Percentiles rank a stretch among this genome's conserved stretches.
phyloP scores from a whole-genome alignment of 257 asterid genomes.

The Eucommia ulmoides region DNA sequence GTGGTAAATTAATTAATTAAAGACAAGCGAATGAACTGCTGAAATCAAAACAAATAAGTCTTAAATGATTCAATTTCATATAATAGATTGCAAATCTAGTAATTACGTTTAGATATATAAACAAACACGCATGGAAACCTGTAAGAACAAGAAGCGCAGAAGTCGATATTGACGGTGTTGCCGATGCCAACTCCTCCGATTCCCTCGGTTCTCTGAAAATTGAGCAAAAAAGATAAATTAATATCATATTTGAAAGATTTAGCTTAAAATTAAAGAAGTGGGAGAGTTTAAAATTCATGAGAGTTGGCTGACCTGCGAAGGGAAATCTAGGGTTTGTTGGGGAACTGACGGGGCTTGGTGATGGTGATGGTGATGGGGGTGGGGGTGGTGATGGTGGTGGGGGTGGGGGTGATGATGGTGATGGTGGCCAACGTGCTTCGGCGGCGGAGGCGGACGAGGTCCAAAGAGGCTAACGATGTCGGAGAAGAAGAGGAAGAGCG shows the following conservation, averaged over 20 bases:
- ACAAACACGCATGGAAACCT: no score
- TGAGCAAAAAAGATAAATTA: conserved; percentile 6
- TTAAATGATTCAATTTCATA: no score
- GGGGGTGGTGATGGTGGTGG: no score
- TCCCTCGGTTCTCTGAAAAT: conserved; percentile 51
- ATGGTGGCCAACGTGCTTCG: conserved; percentile 14
- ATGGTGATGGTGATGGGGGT: no score
- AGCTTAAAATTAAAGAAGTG: not conserved
- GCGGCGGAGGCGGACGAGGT: conserved; percentile 30
- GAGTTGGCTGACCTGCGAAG: conserved; percentile 51
- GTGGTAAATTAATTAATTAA: no score
- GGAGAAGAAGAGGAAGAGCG: conserved; percentile 76
- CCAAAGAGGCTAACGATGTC: conserved; percentile 62
- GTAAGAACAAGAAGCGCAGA: conserved; percentile 90
- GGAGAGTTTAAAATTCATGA: not conserved
- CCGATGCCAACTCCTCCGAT: conserved; percentile 49
- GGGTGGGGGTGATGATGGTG: conserved; percentile 2
- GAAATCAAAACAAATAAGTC: no score
- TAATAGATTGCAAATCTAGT: no score
- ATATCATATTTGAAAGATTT: not conserved
- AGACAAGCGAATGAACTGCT: no score
- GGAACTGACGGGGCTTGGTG: no score
- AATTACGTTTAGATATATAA: no score
- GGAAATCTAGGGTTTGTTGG: conserved; percentile 48
- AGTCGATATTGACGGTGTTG: conserved; percentile 73